Evolutionary conservation across 352 stramenopile genomes (phyloP).

Genomic region (Saprolegnia parasitica): DNA sequence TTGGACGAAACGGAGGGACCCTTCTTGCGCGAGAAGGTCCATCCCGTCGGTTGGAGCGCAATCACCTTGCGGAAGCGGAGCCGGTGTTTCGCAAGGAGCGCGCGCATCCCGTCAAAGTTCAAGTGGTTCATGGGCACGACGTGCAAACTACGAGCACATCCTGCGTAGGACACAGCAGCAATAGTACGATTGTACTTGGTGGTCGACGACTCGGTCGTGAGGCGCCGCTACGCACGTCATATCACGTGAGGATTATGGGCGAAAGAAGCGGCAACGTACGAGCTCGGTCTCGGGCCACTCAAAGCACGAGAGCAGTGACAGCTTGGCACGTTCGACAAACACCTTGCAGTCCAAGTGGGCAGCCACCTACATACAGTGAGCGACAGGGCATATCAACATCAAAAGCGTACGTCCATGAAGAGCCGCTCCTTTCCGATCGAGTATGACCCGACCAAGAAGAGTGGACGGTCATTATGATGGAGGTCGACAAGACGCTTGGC

Average conservation of each 20-base stretch:
- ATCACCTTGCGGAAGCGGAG: conserved; percentile 80
- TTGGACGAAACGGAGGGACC: conserved; percentile 52
- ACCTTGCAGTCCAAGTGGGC: conserved; percentile 57
- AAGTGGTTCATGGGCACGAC: conserved; percentile 91
- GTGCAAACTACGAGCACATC: conserved; percentile 57
- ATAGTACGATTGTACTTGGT: conserved; percentile 54
- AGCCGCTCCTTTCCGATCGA: conserved; percentile 96
- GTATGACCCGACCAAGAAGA: conserved; percentile 96
- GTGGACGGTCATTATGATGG: conserved; percentile 42
- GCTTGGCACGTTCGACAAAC: conserved; percentile 70
- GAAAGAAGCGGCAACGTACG: conserved; percentile 13
- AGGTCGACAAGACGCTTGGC: conserved; percentile 56
- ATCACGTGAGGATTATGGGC: background rate
- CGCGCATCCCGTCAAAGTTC: conserved; percentile 86
- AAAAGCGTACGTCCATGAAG: conserved; percentile 88
- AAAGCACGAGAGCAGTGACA: conserved; percentile 84
- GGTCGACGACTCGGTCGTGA: conserved; percentile 77
- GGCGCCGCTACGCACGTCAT: conserved; percentile 36
- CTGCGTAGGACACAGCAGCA: conserved; percentile 14
- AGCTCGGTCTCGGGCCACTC: conserved; percentile 78
- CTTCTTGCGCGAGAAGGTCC: conserved; percentile 72
- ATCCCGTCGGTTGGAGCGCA: conserved; percentile 93
- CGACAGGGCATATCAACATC: conserved; percentile 46
- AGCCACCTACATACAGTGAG: conserved; percentile 22
- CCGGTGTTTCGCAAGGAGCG: conserved; percentile 60